Evolutionary conservation across 495 filamentous ascomycete species (phyloP).

Genomic region (Penicillium roqueforti): DNA sequence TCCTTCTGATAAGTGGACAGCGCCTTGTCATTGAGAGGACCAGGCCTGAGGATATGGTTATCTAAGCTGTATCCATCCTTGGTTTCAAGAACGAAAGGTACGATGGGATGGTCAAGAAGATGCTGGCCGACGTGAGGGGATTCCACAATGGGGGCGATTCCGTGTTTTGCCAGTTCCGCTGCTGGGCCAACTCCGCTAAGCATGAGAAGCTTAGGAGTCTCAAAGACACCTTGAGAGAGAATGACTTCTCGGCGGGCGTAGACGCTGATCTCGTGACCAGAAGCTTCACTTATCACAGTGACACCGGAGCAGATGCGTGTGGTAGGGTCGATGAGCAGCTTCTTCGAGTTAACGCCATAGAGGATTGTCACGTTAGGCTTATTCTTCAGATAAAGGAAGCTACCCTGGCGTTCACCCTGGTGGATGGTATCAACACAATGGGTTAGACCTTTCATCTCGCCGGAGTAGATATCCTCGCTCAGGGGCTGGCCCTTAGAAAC

Average conservation of each 20-base stretch:
- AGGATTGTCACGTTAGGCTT: constrained; percentile 56
- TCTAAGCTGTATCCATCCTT: constrained; percentile 55
- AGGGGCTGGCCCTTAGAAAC: constrained; percentile 47
- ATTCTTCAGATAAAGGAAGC: constrained; percentile 47
- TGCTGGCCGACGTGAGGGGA: constrained; percentile 53
- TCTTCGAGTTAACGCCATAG: constrained; percentile 44
- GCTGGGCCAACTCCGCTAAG: constrained; percentile 43
- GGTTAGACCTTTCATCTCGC: constrained; percentile 52
- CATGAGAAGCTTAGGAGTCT: constrained; percentile 48
- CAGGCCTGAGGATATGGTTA: constrained; percentile 48
- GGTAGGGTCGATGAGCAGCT: constrained; percentile 50
- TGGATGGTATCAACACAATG: constrained; percentile 56
- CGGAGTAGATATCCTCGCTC: constrained; percentile 53
- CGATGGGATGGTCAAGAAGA: constrained; percentile 53
- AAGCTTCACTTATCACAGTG: constrained; percentile 45
- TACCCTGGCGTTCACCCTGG: constrained; percentile 52
- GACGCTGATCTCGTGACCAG: constrained; percentile 20
- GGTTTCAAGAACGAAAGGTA: constrained; percentile 52
- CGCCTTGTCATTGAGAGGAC: constrained; percentile 42
- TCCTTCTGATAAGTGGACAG: constrained; percentile 44
- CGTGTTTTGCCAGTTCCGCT: constrained; percentile 44
- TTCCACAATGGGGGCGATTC: constrained; percentile 45
- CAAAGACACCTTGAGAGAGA: constrained; percentile 41
- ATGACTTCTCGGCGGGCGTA: constrained; percentile 46
- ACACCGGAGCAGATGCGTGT: constrained; percentile 32